A percentile compares a stretch with the other conserved stretches of the same genome.
Evolutionary conservation across 2,329 filamentous ascomycete genomes (phyloP).

Genomic region (Claviceps arundinis): DNA sequence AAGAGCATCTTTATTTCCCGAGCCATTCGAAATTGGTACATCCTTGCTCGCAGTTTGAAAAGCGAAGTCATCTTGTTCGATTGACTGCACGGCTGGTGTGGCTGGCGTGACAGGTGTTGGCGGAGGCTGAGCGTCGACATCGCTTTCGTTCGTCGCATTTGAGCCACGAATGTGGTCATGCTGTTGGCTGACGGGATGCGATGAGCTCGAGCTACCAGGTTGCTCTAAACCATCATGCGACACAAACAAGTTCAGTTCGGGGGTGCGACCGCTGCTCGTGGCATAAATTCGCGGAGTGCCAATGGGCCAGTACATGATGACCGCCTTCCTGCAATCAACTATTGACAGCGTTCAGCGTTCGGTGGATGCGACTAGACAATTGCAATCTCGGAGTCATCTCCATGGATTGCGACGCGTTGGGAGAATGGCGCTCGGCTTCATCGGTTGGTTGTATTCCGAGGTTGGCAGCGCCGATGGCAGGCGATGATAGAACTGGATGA

Average conservation of each 20-base stretch:
- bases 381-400: slow-evolving; percentile 15
- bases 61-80: slow-evolving; percentile 38
- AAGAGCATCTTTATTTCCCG: slow-evolving; percentile 19
- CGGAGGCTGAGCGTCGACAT: slow-evolving; percentile 20
- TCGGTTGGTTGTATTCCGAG: neutral
- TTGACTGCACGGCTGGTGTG: slow-evolving; percentile 44
- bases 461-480: neutral
- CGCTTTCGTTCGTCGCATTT: slow-evolving; percentile 18
- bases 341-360: slow-evolving; percentile 7
- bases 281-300: slow-evolving; percentile 75
- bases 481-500: neutral
- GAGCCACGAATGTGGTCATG: slow-evolving; percentile 13
- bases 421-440: neutral
- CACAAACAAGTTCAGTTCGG: slow-evolving; percentile 35
- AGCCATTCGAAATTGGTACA: slow-evolving; percentile 11
- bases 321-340: slow-evolving; percentile 13
- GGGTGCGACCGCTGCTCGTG: slow-evolving; percentile 52
- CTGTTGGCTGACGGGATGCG: slow-evolving; percentile 4
- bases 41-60: slow-evolving; percentile 12
- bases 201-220: slow-evolving; percentile 16
- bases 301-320: slow-evolving; percentile 80
- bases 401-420: neutral
- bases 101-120: slow-evolving; percentile 39
- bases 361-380: slow-evolving; percentile 9
- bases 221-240: slow-evolving; percentile 47